These are phyloP conservation scores for Petunia hybrid DNA, from an alignment of 305 asterid species.

Conservation along the genomic window DNA sequence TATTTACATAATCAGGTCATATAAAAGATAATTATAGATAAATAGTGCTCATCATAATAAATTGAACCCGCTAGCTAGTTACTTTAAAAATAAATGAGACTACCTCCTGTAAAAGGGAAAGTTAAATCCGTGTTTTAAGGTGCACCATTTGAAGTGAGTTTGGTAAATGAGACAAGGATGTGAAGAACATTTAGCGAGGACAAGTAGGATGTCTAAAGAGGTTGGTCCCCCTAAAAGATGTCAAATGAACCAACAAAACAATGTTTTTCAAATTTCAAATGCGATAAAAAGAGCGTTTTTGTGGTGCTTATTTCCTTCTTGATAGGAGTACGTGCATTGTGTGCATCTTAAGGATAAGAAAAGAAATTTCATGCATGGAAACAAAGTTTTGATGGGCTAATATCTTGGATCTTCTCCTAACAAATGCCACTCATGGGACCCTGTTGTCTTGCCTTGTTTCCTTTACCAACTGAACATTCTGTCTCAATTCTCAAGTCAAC, in stretches of 20 bases:
- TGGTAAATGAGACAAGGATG: constrained; percentile 8
- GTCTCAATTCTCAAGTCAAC: background rate
- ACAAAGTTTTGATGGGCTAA: constrained; percentile 30
- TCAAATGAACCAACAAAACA: constrained; percentile 17
- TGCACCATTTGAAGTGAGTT: background rate
- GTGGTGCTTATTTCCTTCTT: constrained; percentile 28
- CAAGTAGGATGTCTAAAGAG: constrained; percentile 32
- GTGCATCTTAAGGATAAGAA: constrained; percentile 10
- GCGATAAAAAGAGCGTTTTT: constrained; percentile 11
- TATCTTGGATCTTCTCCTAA: constrained; percentile 33
- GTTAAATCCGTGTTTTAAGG: constrained; percentile 3
- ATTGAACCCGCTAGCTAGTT: too few relatives aligned
- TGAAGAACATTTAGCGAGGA: constrained; percentile 32
- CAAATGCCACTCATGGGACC: constrained; percentile 32
- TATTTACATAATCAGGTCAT: too few relatives aligned
- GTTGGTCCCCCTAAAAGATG: constrained; percentile 38
- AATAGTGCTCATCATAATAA: too few relatives aligned
- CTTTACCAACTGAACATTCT: constrained; percentile 17
- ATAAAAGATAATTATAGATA: too few relatives aligned
- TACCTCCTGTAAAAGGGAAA: too few relatives aligned
- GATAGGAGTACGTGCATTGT: constrained; percentile 26
- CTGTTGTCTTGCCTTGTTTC: constrained; percentile 30
- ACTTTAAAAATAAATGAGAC: too few relatives aligned
- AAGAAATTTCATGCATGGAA: background rate
- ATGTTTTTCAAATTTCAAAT: constrained; percentile 23